Conservation (phyloP, 495 filamentous ascomycete genomes). For the Tuber indicum region DNA sequence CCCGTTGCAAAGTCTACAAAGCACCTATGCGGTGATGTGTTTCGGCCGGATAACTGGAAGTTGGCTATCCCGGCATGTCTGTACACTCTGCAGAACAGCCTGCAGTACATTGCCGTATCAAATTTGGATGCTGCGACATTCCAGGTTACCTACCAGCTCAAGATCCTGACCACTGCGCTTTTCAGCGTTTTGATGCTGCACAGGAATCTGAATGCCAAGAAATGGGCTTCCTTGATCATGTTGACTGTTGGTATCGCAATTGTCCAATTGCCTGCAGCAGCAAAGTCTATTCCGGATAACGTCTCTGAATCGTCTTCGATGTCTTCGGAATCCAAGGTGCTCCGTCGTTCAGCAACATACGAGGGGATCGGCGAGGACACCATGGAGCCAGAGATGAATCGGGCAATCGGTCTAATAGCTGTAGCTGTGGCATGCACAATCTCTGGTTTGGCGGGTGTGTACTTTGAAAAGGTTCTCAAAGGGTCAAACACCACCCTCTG, state of each 20-base stretch:
- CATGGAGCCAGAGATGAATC: constrained; percentile 61
- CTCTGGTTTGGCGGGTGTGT: constrained; percentile 78
- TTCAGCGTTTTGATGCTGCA: constrained; percentile 74
- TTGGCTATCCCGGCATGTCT: constrained; percentile 80
- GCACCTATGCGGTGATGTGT: constrained; percentile 70
- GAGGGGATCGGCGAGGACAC: constrained; percentile 85
- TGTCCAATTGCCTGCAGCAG: constrained; percentile 65
- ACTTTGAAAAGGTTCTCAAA: constrained; percentile 92
- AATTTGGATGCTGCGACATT: constrained; percentile 89
- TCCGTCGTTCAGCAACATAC: constrained; percentile 84
- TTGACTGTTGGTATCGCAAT: constrained; percentile 78
- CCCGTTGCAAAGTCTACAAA: constrained; percentile 72
- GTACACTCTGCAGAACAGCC: constrained; percentile 82
- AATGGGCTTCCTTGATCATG: constrained; percentile 75
- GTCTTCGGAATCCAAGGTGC: constrained; percentile 44
- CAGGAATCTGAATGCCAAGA: constrained; percentile 58
- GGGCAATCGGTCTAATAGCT: constrained; percentile 66
- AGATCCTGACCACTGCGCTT: constrained; percentile 84
- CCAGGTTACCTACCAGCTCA: constrained; percentile 86
- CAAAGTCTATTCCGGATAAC: constrained; percentile 41
- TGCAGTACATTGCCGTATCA: constrained; percentile 86
- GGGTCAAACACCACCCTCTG: constrained; percentile 73
- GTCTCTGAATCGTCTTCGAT: constrained; percentile 32
- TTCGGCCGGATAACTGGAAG: constrained; percentile 94
- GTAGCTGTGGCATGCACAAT: constrained; percentile 68